phyloP scores from a whole-genome alignment of 352 stramenopile genomes.

The Globisporangium abappressorium region DNA sequence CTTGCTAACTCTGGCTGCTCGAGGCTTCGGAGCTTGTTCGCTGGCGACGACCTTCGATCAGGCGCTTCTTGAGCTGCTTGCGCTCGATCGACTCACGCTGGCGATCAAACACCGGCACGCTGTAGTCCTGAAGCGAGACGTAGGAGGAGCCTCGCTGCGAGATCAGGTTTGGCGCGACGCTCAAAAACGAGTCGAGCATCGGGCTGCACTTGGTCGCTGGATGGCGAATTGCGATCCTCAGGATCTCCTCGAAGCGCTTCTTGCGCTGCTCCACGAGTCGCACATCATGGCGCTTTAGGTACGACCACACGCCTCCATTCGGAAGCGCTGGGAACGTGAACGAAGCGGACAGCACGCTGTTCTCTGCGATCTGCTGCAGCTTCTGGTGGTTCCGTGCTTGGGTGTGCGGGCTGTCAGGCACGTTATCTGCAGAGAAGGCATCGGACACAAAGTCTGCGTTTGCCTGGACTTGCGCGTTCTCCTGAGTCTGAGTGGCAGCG shows the following conservation, averaged over 20 bases:
- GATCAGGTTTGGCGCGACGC: constrained; percentile 52
- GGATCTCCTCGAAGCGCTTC: constrained; percentile 79
- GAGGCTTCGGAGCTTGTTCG: constrained; percentile 27
- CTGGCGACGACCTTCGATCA: constrained; percentile 61
- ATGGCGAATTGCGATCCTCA: constrained; percentile 73
- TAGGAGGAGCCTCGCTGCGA: constrained; percentile 48
- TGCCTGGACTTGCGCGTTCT: neutral
- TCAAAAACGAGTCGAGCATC: constrained; percentile 74
- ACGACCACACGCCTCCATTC: constrained; percentile 76
- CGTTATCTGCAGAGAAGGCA: constrained; percentile 19
- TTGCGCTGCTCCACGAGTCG: constrained; percentile 79
- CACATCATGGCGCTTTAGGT: constrained; percentile 79
- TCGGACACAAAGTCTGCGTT: constrained; percentile 9
- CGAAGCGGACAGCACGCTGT: constrained; percentile 30
- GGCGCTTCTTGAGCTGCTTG: constrained; percentile 64
- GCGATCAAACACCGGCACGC: constrained; percentile 69
- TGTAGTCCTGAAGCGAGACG: constrained; percentile 54
- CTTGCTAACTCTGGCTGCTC: constrained; percentile 17
- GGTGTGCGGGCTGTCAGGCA: constrained; percentile 29
- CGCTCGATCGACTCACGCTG: constrained; percentile 79
- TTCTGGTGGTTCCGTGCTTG: constrained; percentile 21
- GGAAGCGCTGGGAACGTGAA: constrained; percentile 48
- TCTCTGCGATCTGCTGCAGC: constrained; percentile 27
- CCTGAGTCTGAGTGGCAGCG: constrained; percentile 1
- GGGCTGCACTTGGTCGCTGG: constrained; percentile 59